Evolutionary conservation across 1,284 basidiomycete genomes (phyloP).

Genomic region (Ganoderma lingzhi): DNA sequence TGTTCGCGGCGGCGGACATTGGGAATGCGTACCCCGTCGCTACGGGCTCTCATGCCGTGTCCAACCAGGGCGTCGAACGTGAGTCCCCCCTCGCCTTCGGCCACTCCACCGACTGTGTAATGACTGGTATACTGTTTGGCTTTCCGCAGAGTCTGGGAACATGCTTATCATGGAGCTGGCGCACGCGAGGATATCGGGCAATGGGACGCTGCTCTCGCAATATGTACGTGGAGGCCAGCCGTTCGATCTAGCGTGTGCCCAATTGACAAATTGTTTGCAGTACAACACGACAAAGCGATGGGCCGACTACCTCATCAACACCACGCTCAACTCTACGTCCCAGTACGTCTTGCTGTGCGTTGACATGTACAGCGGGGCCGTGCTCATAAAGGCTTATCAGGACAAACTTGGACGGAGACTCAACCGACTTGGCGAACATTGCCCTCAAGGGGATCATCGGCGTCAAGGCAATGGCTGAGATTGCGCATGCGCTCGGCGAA

Average conservation of each 20-base stretch:
- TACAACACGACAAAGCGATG: slow-evolving; percentile 67
- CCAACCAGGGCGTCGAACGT: slow-evolving; percentile 25
- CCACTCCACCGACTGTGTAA: too few relatives aligned
- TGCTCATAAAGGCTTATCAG: slow-evolving; percentile 39
- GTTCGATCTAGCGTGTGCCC: not conserved
- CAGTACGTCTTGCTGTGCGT: slow-evolving; percentile 47
- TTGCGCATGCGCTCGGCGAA: slow-evolving; percentile 59
- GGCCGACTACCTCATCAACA: slow-evolving; percentile 69
- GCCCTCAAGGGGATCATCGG: slow-evolving; percentile 78
- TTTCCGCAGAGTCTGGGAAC: slow-evolving; percentile 64
- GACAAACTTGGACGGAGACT: slow-evolving; percentile 59
- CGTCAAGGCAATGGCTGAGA: slow-evolving; percentile 71
- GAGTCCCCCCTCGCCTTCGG: not conserved
- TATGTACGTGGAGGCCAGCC: slow-evolving; percentile 49
- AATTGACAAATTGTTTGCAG: slow-evolving; percentile 40
- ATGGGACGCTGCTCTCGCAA: slow-evolving; percentile 56
- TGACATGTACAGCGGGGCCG: not conserved
- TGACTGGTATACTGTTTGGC: not conserved
- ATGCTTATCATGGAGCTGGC: slow-evolving; percentile 77
- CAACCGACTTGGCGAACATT: slow-evolving; percentile 71
- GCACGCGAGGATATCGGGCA: slow-evolving; percentile 66
- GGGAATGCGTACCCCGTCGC: slow-evolving; percentile 39
- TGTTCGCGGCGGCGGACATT: slow-evolving; percentile 51
- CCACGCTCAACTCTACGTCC: slow-evolving; percentile 60
- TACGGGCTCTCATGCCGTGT: slow-evolving; percentile 13